Evolutionary conservation across 768 basidiomycete genomes (phyloP).

Genomic region (Mrakia frigida): DNA sequence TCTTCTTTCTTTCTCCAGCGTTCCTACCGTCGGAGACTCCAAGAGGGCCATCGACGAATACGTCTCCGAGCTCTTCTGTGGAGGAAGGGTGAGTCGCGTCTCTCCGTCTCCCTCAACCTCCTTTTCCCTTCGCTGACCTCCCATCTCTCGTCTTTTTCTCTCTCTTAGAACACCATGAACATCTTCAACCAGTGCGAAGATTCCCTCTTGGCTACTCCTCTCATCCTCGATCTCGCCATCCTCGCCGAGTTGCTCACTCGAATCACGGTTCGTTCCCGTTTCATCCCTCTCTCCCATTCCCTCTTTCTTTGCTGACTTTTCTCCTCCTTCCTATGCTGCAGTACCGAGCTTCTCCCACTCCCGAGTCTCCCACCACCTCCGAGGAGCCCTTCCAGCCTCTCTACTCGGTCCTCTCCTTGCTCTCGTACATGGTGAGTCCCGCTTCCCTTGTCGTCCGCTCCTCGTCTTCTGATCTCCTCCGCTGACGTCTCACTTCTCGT

Average conservation of each 20-base stretch:
- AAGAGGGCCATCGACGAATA: slow-evolving; percentile 99
- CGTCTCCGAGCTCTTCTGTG: slow-evolving; percentile 81
- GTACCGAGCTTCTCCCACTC: slow-evolving; percentile 58
- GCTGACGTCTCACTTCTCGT: too few species aligned
- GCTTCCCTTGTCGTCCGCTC: background rate
- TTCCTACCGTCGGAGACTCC: slow-evolving; percentile 92
- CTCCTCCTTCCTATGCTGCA: background rate
- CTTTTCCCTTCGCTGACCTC: background rate
- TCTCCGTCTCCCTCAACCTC: background rate
- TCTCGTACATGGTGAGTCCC: slow-evolving; percentile 83
- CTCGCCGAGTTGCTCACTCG: slow-evolving; percentile 90
- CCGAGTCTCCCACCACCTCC: slow-evolving; percentile 39
- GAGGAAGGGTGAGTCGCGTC: slow-evolving; percentile 19
- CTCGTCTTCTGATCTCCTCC: background rate
- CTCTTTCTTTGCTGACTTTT: background rate
- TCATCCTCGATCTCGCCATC: slow-evolving; percentile 90
- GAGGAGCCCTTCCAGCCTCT: slow-evolving; percentile 61
- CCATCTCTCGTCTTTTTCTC: background rate
- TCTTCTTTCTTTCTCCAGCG: slow-evolving; percentile 57
- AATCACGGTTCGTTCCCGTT: slow-evolving; percentile 49
- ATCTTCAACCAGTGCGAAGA: slow-evolving; percentile 53
- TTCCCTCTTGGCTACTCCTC: slow-evolving; percentile 87
- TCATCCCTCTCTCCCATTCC: background rate
- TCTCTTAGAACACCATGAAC: slow-evolving; percentile 28
- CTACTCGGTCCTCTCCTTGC: slow-evolving; percentile 84